phyloP scores from a whole-genome alignment of 2,329 filamentous ascomycete genomes.

The Cordyceps pruinosa region DNA sequence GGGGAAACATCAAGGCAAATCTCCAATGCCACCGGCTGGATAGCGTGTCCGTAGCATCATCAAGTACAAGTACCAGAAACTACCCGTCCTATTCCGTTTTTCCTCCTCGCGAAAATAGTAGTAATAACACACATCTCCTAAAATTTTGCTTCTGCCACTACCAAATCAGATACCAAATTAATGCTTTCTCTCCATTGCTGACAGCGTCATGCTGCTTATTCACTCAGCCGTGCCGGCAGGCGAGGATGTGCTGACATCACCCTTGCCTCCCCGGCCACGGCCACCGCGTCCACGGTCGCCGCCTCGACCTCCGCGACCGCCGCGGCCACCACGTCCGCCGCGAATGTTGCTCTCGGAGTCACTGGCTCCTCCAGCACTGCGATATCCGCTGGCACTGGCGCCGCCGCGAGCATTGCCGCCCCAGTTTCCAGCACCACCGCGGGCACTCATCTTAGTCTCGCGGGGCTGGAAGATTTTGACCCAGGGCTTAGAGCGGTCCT shows the following conservation, averaged over 20 bases:
- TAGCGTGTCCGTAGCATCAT: constrained; percentile 7
- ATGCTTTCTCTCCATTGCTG: not conserved
- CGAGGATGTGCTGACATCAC: constrained; percentile 48
- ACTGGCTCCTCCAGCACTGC: constrained; percentile 72
- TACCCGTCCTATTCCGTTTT: constrained; percentile 10
- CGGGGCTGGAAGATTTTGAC: constrained; percentile 77
- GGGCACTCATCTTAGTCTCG: constrained; percentile 48
- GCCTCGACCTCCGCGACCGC: constrained; percentile 49
- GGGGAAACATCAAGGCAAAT: constrained; percentile 10
- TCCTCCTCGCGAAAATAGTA: not conserved
- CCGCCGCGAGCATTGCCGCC: constrained; percentile 60
- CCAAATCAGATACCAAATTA: not conserved
- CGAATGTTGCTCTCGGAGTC: constrained; percentile 55
- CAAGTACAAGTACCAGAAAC: constrained; percentile 13
- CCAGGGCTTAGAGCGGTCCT: constrained; percentile 70
- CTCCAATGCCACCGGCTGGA: constrained; percentile 9
- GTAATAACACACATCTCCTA: not conserved
- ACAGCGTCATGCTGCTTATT: constrained; percentile 7
- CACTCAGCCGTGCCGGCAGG: constrained; percentile 41
- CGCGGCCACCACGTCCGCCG: constrained; percentile 48
- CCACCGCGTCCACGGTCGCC: constrained; percentile 51
- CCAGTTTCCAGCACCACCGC: constrained; percentile 62
- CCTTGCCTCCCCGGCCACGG: constrained; percentile 51
- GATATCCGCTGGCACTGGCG: constrained; percentile 63
- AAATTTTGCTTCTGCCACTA: constrained; percentile 2